Conservation (phyloP, 257 asterid genomes). For the Knoxia roxburghii region DNA sequence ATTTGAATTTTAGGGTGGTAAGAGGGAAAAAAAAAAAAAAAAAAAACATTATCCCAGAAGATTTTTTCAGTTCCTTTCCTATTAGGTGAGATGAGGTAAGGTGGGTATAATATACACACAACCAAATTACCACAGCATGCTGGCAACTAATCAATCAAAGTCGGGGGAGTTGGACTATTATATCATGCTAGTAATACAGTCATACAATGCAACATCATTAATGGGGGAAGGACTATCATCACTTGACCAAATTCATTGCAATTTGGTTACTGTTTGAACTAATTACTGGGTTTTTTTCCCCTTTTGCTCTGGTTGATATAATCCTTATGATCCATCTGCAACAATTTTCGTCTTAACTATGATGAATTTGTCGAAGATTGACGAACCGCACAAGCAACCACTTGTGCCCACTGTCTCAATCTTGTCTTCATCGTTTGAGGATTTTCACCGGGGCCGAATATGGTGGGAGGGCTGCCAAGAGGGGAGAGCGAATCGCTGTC, state of each 20-base stretch:
- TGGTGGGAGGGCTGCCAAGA: constrained; percentile 46
- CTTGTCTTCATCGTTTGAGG: constrained; percentile 67
- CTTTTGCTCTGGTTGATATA: constrained; percentile 1
- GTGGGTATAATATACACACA: constrained; percentile 1
- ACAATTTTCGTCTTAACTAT: background rate
- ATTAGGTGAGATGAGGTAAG: constrained; percentile 10
- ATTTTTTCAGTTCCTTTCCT: no score
- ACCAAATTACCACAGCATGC: constrained; percentile 16
- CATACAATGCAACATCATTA: background rate
- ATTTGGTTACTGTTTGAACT: constrained; percentile 9
- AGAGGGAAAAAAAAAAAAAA: no score
- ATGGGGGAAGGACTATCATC: no score
- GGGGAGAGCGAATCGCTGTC: constrained; percentile 47
- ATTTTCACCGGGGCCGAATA: constrained; percentile 51
- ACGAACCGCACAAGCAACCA: constrained; percentile 69
- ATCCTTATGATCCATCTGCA: background rate
- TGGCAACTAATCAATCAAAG: constrained; percentile 23
- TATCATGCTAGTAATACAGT: background rate
- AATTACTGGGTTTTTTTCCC: background rate
- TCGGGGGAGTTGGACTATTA: constrained; percentile 17
- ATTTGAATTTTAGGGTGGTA: no score
- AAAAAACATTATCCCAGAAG: no score
- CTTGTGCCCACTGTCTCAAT: constrained; percentile 77
- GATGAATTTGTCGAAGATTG: constrained; percentile 34
- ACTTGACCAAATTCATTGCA: constrained; percentile 18